phyloP scores from a whole-genome alignment of 352 stramenopile genomes.

The Globisporangium canariense region DNA sequence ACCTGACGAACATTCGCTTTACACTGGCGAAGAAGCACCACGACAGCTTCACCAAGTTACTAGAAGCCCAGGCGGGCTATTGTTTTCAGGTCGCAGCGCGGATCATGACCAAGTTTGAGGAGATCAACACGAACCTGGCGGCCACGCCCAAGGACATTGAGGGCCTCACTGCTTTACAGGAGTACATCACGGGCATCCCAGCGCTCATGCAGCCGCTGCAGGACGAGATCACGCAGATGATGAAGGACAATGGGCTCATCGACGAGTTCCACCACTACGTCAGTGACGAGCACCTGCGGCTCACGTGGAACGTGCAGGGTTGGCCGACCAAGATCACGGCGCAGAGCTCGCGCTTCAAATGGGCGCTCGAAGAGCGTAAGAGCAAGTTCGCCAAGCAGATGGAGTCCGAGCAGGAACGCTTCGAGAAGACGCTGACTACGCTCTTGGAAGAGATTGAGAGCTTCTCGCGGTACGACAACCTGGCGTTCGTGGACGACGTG shows the following conservation, averaged over 20 bases:
- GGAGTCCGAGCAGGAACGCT: slow-evolving; percentile 92
- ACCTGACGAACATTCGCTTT: slow-evolving; percentile 78
- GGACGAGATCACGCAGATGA: slow-evolving; percentile 78
- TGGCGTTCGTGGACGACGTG: slow-evolving; percentile 87
- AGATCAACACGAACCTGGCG: slow-evolving; percentile 80
- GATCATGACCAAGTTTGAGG: slow-evolving; percentile 80
- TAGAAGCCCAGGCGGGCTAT: slow-evolving; percentile 65
- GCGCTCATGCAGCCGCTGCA: slow-evolving; percentile 67
- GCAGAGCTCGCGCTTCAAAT: slow-evolving; percentile 78
- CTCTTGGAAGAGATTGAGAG: slow-evolving; percentile 89
- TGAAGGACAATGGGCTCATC: slow-evolving; percentile 74
- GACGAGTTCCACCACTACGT: slow-evolving; percentile 84
- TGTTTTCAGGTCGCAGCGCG: slow-evolving; percentile 66
- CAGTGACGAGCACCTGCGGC: slow-evolving; percentile 78
- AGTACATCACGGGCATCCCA: slow-evolving; percentile 82
- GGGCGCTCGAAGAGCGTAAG: slow-evolving; percentile 77
- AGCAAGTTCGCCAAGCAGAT: slow-evolving; percentile 90
- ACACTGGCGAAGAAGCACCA: slow-evolving; percentile 74
- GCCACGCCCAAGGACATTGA: slow-evolving; percentile 90
- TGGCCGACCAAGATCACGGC: slow-evolving; percentile 88
- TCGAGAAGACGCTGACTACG: slow-evolving; percentile 80
- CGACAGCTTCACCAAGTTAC: slow-evolving; percentile 65
- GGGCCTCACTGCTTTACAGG: slow-evolving; percentile 82
- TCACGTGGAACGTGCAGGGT: slow-evolving; percentile 88
- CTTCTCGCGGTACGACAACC: slow-evolving; percentile 84